These are phyloP conservation scores for Phlebopus sp. DNA, from an alignment of 1,284 basidiomycete species.

Conservation along the genomic window DNA sequence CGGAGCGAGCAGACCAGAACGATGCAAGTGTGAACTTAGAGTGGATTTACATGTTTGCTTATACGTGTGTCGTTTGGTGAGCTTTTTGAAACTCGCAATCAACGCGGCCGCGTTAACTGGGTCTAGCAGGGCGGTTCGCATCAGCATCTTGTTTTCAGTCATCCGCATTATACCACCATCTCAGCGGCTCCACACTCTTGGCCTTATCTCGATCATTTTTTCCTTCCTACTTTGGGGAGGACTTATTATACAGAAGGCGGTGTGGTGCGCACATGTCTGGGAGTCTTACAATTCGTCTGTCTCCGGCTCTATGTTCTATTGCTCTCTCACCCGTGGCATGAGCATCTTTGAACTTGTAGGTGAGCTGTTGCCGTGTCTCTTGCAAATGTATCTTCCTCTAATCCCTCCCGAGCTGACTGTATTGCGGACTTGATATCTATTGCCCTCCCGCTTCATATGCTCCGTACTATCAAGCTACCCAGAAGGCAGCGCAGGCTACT, in stretches of 20 bases:
- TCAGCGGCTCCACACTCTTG: neutral
- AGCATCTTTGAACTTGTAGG: slow-evolving; percentile 1
- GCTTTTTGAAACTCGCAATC: neutral
- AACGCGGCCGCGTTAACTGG: neutral
- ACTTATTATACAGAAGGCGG: neutral
- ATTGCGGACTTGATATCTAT: slow-evolving; percentile 5
- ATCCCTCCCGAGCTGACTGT: neutral
- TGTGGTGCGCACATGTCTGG: neutral
- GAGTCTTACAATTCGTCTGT: neutral
- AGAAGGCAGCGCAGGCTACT: slow-evolving; percentile 16
- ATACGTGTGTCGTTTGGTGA: slow-evolving; percentile 1
- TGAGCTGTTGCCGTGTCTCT: neutral
- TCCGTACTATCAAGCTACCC: slow-evolving; percentile 13
- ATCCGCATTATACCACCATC: slow-evolving; percentile 5
- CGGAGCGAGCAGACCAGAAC: neutral
- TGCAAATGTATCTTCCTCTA: neutral
- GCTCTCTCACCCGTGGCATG: neutral
- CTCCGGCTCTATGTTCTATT: neutral
- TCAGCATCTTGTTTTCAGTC: slow-evolving; percentile 7
- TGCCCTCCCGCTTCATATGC: slow-evolving; percentile 14
- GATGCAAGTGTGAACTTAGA: neutral
- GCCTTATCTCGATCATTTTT: neutral
- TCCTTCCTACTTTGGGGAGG: neutral
- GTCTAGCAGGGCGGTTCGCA: neutral
- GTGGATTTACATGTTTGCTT: slow-evolving; percentile 6